phyloP scores from a whole-genome alignment of 305 asterid species.

The Solanum hybrid region DNA sequence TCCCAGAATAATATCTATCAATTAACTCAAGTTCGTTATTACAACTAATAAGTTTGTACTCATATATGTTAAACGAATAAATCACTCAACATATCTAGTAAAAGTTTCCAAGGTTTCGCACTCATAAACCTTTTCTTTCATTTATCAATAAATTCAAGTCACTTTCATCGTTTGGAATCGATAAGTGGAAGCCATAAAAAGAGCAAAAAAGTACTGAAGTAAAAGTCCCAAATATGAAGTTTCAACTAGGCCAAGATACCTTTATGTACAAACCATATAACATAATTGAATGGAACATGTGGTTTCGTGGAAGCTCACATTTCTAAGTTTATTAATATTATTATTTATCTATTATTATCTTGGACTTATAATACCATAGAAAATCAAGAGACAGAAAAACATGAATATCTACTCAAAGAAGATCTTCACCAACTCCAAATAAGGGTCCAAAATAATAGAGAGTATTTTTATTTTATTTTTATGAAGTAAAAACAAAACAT shows the following conservation, averaged over 20 bases:
- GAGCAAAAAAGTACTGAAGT: neutral
- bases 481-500: too few relatives aligned
- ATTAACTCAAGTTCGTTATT: neutral
- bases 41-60: neutral
- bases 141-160: neutral
- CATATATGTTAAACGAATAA: neutral
- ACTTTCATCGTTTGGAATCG: neutral
- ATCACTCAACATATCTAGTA: neutral
- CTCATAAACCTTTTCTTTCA: neutral
- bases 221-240: neutral
- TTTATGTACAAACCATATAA: neutral
- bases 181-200: neutral
- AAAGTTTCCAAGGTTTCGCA: neutral
- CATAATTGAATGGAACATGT: neutral
- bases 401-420: neutral
- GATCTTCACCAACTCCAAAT: neutral
- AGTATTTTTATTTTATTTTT: too few relatives aligned
- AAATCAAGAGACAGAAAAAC: constrained; percentile 1
- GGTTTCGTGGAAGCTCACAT: neutral
- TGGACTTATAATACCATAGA: neutral
- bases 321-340: neutral
- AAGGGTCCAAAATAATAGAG: neutral
- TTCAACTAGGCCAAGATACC: neutral
- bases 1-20: neutral
- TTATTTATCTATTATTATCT: neutral